Percentiles rank a stretch among this genome's conserved stretches.
Evolutionary conservation across 371 early-diverging fungal genomes (phyloP).

Genomic region (Rhizopus stolonifer): DNA sequence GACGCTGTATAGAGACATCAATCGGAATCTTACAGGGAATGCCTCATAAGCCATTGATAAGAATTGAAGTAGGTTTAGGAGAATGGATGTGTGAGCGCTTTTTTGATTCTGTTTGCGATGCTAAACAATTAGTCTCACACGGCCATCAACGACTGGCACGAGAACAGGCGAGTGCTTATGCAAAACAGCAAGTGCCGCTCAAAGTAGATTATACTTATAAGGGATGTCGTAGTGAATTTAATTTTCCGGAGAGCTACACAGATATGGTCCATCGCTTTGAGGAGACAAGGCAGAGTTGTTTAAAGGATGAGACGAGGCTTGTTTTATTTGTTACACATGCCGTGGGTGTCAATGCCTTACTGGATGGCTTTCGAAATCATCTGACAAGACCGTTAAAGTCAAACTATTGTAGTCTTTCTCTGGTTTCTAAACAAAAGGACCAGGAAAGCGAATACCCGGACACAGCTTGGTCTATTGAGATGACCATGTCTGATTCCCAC

Average conservation of each 20-base stretch:
- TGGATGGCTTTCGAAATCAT: conserved; percentile 37
- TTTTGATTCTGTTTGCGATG: conserved; percentile 40
- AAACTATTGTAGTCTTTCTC: conserved; percentile 35
- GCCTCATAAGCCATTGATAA: conserved; percentile 14
- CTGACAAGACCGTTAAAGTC: conserved; percentile 36
- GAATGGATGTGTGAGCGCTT: conserved; percentile 51
- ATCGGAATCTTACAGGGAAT: conserved; percentile 31
- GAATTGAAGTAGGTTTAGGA: conserved; percentile 40
- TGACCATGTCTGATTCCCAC: not conserved
- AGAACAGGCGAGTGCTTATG: conserved; percentile 30
- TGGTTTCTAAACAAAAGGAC: conserved; percentile 3
- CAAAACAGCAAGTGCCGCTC: not conserved
- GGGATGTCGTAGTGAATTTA: conserved; percentile 18
- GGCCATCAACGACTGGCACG: conserved; percentile 40
- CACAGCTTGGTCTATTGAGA: not conserved
- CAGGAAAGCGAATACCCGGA: not conserved
- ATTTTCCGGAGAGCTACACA: conserved; percentile 35
- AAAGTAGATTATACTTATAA: conserved; percentile 32
- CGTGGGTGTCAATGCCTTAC: conserved; percentile 41
- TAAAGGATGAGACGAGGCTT: conserved; percentile 12
- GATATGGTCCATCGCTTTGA: conserved; percentile 36
- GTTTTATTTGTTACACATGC: conserved; percentile 43
- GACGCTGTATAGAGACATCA: conserved; percentile 47
- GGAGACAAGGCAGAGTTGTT: conserved; percentile 21
- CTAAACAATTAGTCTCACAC: conserved; percentile 24